Conservation (phyloP, 495 filamentous ascomycete species). For the Penicillium coffeae region DNA sequence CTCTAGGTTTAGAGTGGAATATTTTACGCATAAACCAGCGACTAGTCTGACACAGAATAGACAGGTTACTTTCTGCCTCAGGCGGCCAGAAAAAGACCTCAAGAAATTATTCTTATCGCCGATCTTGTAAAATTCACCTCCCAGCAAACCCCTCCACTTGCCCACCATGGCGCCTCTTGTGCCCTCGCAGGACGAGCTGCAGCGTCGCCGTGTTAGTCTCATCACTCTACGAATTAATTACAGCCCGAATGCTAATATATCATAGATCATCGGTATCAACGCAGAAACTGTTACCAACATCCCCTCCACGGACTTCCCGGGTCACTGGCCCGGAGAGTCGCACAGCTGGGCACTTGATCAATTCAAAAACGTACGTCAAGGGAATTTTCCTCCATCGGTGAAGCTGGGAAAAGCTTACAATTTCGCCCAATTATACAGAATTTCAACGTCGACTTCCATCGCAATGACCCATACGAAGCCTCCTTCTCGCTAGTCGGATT, state of each 20-base stretch:
- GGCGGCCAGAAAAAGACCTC: constrained; percentile 29
- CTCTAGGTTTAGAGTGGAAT: not conserved
- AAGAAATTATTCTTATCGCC: constrained; percentile 38
- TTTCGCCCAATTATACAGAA: constrained; percentile 32
- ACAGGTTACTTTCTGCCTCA: constrained; percentile 22
- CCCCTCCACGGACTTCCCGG: constrained; percentile 83
- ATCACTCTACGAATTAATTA: not conserved
- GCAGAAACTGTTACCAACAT: constrained; percentile 85
- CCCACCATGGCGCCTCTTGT: constrained; percentile 46
- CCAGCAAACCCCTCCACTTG: constrained; percentile 8
- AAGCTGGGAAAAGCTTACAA: constrained; percentile 7
- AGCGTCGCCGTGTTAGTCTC: constrained; percentile 44
- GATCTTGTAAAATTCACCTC: constrained; percentile 27
- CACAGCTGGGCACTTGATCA: constrained; percentile 77
- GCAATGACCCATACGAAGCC: constrained; percentile 67
- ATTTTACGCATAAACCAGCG: not conserved
- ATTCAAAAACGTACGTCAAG: constrained; percentile 55
- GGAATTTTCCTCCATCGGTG: not conserved
- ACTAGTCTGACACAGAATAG: constrained; percentile 12
- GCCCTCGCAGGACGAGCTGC: constrained; percentile 46
- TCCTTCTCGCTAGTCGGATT: constrained; percentile 88
- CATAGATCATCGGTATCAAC: constrained; percentile 78
- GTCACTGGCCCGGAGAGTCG: constrained; percentile 86
- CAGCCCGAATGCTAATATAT: not conserved
- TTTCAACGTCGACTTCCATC: constrained; percentile 77